Base-by-base conservation (phyloP, 176 grass and related monocot genomes). In the Chloris gayana region DNA sequence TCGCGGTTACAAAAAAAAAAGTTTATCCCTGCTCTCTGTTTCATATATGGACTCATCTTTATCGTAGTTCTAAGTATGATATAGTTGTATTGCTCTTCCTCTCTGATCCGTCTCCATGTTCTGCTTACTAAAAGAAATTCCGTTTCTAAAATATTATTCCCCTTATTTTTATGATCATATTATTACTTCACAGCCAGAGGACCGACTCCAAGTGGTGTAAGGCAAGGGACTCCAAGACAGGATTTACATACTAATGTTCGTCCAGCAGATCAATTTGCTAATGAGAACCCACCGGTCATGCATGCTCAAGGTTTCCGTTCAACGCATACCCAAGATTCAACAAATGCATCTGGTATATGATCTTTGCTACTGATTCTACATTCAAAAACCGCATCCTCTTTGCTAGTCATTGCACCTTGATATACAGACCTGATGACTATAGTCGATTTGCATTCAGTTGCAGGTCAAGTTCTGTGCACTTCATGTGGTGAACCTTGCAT, bases 381-480 rank as follows among this genome's bases (percentile, higher is more conserved):
- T 38, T 32, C 80, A 77, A 86, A 76, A 78, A 78, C 45, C 45
- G 60, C 51, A 45, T 62, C 86, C 1, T 47, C 15, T 73, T 12
- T 83, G 46, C 9, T 81, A 42, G 54, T 64, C 41, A 57, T 66
- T 69, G n/a, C 6, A 22, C 38, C 42, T 37, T 25, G 17, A 35
- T 83, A 41, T 76, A 33, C 46, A 81, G 15, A 66, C 72, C 9
- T 26, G 42, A 5, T 54, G 50, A 62, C 71, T 84, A 61, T 18
- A 71, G 69, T 75, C 38, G 7, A 76, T 31, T 61, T 84, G 18
- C 67, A 69, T 85, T 22, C 61, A 78, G 81, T 78, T 62, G 80
- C 90, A 91, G 90, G 80, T 70, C 74, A 98, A 78, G 85, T 94
- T 15, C 69, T 85, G 5, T 98, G 95, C 51, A 82, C 76, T 47